Percentiles rank a stretch among this genome's conserved stretches.
phyloP scores from a whole-genome alignment of 2,329 filamentous ascomycete species.

The Pestalotiopsis sp. region DNA sequence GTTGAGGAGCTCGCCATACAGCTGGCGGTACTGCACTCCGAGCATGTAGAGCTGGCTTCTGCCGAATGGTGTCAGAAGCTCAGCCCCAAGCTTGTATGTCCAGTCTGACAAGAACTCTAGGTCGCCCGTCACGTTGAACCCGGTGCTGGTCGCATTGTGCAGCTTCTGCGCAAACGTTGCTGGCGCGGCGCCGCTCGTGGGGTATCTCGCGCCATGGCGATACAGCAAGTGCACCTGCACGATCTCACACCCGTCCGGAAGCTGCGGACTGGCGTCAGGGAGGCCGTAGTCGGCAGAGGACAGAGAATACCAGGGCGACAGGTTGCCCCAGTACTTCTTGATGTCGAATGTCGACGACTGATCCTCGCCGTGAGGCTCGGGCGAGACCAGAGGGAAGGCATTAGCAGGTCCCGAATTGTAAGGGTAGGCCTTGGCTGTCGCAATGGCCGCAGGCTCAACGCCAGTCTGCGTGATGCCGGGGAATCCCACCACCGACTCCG shows the following conservation, averaged over 20 bases:
- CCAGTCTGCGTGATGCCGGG: slow-evolving; percentile 28
- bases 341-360: slow-evolving; percentile 26
- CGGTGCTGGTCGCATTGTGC: slow-evolving; percentile 31
- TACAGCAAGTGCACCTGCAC: slow-evolving; percentile 33
- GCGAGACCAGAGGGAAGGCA: slow-evolving; percentile 30
- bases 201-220: slow-evolving; percentile 33
- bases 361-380: slow-evolving; percentile 24
- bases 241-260: slow-evolving; percentile 29
- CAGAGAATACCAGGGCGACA: slow-evolving; percentile 34
- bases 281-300: slow-evolving; percentile 31
- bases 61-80: slow-evolving; percentile 37
- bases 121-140: slow-evolving; percentile 31
- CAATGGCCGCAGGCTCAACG: slow-evolving; percentile 26
- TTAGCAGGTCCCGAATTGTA: slow-evolving; percentile 26
- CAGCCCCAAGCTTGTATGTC: slow-evolving; percentile 35
- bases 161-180: slow-evolving; percentile 32
- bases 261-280: slow-evolving; percentile 28
- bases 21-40: slow-evolving; percentile 38
- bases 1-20: slow-evolving; percentile 43
- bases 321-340: slow-evolving; percentile 32
- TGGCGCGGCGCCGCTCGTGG: slow-evolving; percentile 27
- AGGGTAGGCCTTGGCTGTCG: slow-evolving; percentile 29
- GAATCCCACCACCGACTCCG: slow-evolving; percentile 29
- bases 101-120: slow-evolving; percentile 30
- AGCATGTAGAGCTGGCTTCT: slow-evolving; percentile 41